Evolutionary conservation across 768 basidiomycete species (phyloP), one percentile per base, ranked within the genome.

Genomic region (Lentinula edodes): DNA sequence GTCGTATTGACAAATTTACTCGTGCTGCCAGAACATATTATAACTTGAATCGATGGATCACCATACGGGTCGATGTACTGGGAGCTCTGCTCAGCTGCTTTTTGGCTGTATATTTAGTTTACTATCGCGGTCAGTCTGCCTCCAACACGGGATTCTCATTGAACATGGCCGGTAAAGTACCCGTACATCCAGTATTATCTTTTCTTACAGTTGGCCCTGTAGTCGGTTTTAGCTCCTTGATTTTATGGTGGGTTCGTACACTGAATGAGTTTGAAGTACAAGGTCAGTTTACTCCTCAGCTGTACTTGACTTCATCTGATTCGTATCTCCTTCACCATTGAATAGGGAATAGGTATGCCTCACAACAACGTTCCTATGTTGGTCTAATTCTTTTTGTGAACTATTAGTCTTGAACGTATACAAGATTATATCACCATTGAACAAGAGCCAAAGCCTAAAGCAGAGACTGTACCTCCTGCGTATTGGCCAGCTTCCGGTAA

Each of bases 401-500:
- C 28, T 4, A 28, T 28, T 35, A 68, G 64, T 42, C 61, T 63
- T 5, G 62, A 67, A 61, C 64, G 66, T 41, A 65, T 67, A 18
- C 60, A 67, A 52, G 57, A 60, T 20, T 82, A 78, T 64, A 64
- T 80, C n/a, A 63, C 71, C 20, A 79, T 80, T 63, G 79, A 80
- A 28, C 74, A 76, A 43, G 79, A 83, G 64, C 72, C 75, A 5
- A 62, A 66, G 43, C 64, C 75, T 0, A 71, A 72, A 0, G 60
- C 69, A 16, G 63, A 64, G 6, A 79, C 78, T 52, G 71, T 70
- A 45, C 85, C 84, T 5, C 83, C 85, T 0, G 84, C 85, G 0
- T 76, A 81, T 52, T 87, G 85, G 84, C 84, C 85, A 1, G 72
- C 83, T 6, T 80, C 79, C 10, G 85, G 85, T 2, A 70, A 76